A percentile compares a stretch with the other conserved stretches of the same genome.
Conservation (phyloP, 2,329 filamentous ascomycete genomes). For the Pestalotiopsis sp. region DNA sequence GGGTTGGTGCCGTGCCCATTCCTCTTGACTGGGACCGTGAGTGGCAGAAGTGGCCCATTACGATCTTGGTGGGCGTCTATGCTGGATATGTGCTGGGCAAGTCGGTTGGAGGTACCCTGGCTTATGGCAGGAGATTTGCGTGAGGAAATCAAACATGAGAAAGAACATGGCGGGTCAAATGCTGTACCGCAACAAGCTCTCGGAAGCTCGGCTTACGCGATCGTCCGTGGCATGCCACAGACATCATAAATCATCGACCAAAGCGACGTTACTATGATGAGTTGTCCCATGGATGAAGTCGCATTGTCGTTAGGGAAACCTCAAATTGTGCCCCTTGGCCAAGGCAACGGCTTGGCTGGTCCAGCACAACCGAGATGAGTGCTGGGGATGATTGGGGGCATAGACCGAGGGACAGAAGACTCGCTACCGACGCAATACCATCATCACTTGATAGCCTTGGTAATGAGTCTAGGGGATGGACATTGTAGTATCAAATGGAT, state of each 20-base stretch:
- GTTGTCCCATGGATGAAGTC: not conserved
- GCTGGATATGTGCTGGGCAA: slow-evolving; percentile 75
- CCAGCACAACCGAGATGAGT: not conserved
- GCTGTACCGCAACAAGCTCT: not conserved
- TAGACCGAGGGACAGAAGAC: not conserved
- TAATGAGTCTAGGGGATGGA: not conserved
- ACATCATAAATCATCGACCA: not conserved
- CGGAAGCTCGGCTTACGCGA: not conserved
- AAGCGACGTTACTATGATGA: not conserved
- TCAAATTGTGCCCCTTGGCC: not conserved
- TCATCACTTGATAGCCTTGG: not conserved
- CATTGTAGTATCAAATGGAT: not conserved
- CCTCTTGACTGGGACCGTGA: slow-evolving; percentile 98
- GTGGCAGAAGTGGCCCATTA: slow-evolving; percentile 98
- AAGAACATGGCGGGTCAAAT: not conserved
- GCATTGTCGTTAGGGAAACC: not conserved
- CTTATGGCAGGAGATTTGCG: slow-evolving; percentile 46
- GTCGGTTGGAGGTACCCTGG: slow-evolving; percentile 54
- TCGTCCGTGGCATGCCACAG: not conserved
- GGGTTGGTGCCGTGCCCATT: slow-evolving; percentile 93
- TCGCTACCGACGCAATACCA: not conserved
- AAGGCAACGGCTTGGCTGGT: not conserved
- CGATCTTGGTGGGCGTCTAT: slow-evolving; percentile 82
- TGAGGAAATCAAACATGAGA: not conserved
- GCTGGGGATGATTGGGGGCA: not conserved